Base-by-base conservation (phyloP, 2,329 filamentous ascomycete genomes). In the Ceratocystis alfenasii region DNA sequence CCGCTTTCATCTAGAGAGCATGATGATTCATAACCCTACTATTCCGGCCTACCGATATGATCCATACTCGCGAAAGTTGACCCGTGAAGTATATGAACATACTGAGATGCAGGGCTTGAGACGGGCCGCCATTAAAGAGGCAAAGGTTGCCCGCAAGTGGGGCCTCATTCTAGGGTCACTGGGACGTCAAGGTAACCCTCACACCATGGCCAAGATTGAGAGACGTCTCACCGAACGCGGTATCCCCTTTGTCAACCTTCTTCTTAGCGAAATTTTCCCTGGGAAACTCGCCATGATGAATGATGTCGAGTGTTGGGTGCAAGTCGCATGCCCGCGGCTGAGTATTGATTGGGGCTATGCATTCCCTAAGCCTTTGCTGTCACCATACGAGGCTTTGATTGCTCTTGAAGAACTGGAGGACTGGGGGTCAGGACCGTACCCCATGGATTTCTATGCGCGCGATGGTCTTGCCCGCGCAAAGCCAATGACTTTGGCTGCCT, bases 301-400 rank as follows among this genome's bases (percentile, higher is more conserved):
- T 36, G 93, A 97, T 72, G 89, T 99, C 1, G 93, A 96, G 73
- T 95, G 91, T 71, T 99, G 94, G 94, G 93, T 99, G 48, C 94
- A 99, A 76, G 91, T 99, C 63, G 94, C 94, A 4, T 99, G 94
- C 76, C 94, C 94, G n/a, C 80, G 94, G 62, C 74, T 99, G 74
- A 97, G 93, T 75, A 99, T 99, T 70, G 94, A 99, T 76, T 99
- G 94, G 94, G 94, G 94, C 0, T 97, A 97, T 77, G 94, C 94
- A 0, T 99, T 99, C 73, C 84, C 90, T 0, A 78, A 89, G 60
- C 94, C 94, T 61, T 74, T 99, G 67, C 76, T 99, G 73, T 97
- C 93, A 64, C 93, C 94, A 1, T 96, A 99, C 71, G 94, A 99
- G 77, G 94, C 94, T 5, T 81, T 97, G 67, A 87, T 99, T 44